Evolutionary conservation across 306 rosid species (phyloP).

Genomic region (Begonia peltatifolia): DNA sequence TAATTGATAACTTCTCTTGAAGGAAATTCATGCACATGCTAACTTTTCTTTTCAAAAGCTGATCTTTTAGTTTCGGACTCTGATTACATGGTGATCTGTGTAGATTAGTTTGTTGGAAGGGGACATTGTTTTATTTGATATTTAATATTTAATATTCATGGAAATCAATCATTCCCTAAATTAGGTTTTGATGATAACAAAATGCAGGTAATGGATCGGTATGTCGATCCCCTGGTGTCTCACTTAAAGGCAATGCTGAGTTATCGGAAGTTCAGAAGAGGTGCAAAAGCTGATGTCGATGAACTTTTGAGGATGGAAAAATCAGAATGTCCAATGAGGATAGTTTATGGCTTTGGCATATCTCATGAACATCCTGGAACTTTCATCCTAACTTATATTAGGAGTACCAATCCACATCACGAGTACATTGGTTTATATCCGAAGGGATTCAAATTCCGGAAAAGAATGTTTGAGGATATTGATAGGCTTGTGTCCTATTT

Average conservation of each 20-base stretch:
- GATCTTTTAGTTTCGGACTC: no score
- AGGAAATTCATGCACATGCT: no score
- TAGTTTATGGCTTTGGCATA: slow-evolving; percentile 85
- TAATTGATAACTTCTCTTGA: no score
- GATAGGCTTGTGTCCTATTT: slow-evolving; percentile 88
- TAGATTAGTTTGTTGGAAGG: no score
- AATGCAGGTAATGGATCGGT: slow-evolving; percentile 89
- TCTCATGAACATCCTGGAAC: slow-evolving; percentile 98
- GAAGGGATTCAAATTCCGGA: slow-evolving; percentile 90
- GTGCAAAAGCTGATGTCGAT: slow-evolving; percentile 84
- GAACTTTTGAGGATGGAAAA: slow-evolving; percentile 74
- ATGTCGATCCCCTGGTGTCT: slow-evolving; percentile 90
- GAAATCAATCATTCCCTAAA: no score
- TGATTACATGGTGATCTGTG: no score
- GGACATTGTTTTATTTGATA: no score
- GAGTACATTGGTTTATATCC: slow-evolving; percentile 98
- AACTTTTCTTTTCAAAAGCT: no score
- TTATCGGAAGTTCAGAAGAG: slow-evolving; percentile 80
- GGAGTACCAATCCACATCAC: slow-evolving; percentile 94
- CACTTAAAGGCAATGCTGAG: slow-evolving; percentile 71
- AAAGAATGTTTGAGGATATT: slow-evolving; percentile 90
- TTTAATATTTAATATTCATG: no score
- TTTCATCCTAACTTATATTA: slow-evolving; percentile 67
- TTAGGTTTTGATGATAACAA: not conserved
- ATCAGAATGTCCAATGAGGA: slow-evolving; percentile 67